Base-by-base conservation (phyloP, 345 rosid genomes). In the Anacardium occidentale region DNA sequence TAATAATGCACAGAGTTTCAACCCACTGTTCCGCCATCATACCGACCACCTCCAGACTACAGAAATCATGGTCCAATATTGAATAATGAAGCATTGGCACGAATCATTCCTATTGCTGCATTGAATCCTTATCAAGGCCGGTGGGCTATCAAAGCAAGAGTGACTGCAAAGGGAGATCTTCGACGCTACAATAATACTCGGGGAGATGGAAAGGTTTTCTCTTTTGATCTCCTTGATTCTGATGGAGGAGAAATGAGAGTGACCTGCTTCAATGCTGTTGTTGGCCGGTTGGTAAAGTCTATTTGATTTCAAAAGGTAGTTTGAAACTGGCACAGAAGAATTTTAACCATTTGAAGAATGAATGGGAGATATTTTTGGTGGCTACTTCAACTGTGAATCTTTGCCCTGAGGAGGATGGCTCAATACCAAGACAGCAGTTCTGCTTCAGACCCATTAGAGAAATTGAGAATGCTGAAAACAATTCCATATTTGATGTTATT, bases 121-220 rank as follows among this genome's bases (percentile, higher is more conserved):
- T 75, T 89, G 76, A 93, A 89, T 85, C 97, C 97, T 61, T 93
- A 93, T 80, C 98, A 89, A 76, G 98, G 95, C 22, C 80, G 93
- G 69, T 89, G 97, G 98, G 97, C 97, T 73, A 88, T 93, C 75
- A 93, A 88, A 85, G 98, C 95, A 75, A 85, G 95, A 79, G 91
- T 93, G 64, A 93, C 97, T 74, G 95, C 95, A 5, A 91, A 91
- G 82, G 97, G 95, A 69, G 98, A 91, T 76, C 87, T 89, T 25
- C 89, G 95, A 51, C 90, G 92, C 56, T 93, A 91, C 78, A 91
- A 91, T 81, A 93, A 91, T 80, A 93, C 97, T 7, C 83, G 82
- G 58, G 97, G 98, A 78, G 98, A 93, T 74, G 98, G 98, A 40
- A 93, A 91, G 68, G 97, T 93, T 13, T 91, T 91, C 81, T 91